Evolutionary conservation across 768 basidiomycete genomes (phyloP), one percentile per base, ranked within the genome.

Genomic region (Suillus variegatus): DNA sequence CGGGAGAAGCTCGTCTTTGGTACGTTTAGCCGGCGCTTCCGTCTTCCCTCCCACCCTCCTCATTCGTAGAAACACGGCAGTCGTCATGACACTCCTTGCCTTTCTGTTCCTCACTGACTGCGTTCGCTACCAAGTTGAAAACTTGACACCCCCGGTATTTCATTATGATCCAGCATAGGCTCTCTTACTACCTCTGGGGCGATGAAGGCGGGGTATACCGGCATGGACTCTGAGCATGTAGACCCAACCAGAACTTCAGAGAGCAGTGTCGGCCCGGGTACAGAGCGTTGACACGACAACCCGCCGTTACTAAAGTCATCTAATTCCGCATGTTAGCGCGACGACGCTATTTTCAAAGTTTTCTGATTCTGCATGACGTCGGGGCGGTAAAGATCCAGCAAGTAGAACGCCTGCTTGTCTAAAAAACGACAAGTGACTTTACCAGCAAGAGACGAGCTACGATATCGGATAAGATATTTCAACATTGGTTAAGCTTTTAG

Each of bases 171-270:
- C 79, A 80, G 65, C 76, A 77, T 18, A 82, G 89, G 25, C 81
- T 84, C 49, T 77, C 82, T 60, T 91, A 89, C 79, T 91, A 91
- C 75, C 74, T 90, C 13, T 83, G 83, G 90, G 88, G 32, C 4
- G 77, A 82, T 60, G 84, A 84, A 65, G 71, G 65, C 43, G 65
- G 78, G 68, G 69, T 78, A 71, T 55, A 62, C 28, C 56, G 64
- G 28, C 36, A 76, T 8, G 69, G 69, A 67, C 65, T 69, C 10
- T 73, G 70, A 70, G 67, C 74, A 10, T 10, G 69, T 76, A 8
- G 62, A 69, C 35, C 62, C 68, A 12, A 68, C 73, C 3, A 67
- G 14, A 28, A 16, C 49, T 28, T 28, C 14, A 76, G 75, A 60
- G 73, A 76, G 2, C 4, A 28, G 28, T 28, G 28, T 28, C 4